Evolutionary conservation across 1,139 yeast species (phyloP).

Genomic region (Yamadazyma conglobata): DNA sequence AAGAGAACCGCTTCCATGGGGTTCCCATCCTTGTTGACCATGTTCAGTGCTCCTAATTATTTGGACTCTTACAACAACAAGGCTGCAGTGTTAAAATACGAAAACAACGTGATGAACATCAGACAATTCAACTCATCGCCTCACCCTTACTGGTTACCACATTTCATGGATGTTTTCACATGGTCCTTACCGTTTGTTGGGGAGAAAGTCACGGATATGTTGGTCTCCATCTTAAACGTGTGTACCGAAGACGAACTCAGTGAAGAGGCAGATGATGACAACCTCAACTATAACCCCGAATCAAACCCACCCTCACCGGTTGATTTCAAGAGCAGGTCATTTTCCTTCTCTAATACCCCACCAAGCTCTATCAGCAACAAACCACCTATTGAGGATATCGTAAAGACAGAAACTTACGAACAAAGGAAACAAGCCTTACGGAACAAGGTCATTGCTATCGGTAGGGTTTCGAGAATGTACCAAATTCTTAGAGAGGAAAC

Average conservation of each 20-base stretch:
- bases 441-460: constrained; percentile 91
- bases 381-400: constrained; percentile 6
- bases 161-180: constrained; percentile 95
- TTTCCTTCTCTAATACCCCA: constrained; percentile 8
- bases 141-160: constrained; percentile 97
- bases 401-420: constrained; percentile 29
- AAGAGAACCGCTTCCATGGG: constrained; percentile 81
- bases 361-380: constrained; percentile 8
- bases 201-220: constrained; percentile 92
- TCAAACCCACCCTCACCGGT: constrained; percentile 15
- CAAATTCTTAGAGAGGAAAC: constrained; percentile 85
- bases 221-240: constrained; percentile 83
- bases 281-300: constrained; percentile 12
- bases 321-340: constrained; percentile 9
- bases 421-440: constrained; percentile 63
- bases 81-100: constrained; percentile 93
- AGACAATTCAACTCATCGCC: constrained; percentile 91
- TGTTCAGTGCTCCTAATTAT: constrained; percentile 95
- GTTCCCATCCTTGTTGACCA: constrained; percentile 88
- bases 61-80: constrained; percentile 90
- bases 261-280: constrained; percentile 55
- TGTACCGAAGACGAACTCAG: constrained; percentile 95
- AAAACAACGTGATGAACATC: constrained; percentile 88
- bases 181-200: constrained; percentile 99
- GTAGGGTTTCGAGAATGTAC: constrained; percentile 91